phyloP scores from a whole-genome alignment of 768 basidiomycete genomes.

The Paxillus rubicundulus region DNA sequence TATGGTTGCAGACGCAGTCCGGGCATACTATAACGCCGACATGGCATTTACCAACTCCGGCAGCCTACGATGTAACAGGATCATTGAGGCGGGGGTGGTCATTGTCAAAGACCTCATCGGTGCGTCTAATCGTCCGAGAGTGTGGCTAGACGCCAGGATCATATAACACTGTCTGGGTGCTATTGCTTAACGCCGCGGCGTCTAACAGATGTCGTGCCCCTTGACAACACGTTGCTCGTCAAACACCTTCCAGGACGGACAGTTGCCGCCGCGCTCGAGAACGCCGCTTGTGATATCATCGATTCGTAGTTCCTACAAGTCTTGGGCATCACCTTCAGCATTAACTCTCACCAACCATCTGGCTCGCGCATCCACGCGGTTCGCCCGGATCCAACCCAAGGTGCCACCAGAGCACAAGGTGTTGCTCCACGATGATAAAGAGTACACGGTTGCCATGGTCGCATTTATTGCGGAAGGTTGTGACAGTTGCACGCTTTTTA shows the following conservation, averaged over 20 bases:
- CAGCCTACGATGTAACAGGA: constrained; percentile 4
- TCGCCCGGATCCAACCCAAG: constrained; percentile 1
- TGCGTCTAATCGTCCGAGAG: background rate
- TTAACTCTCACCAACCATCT: constrained; percentile 3
- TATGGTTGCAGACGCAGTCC: constrained; percentile 14
- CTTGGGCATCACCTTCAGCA: background rate
- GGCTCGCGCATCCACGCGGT: constrained; percentile 1
- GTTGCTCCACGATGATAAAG: background rate
- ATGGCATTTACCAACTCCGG: constrained; percentile 7
- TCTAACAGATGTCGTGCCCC: background rate
- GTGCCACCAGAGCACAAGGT: background rate
- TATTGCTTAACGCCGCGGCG: background rate
- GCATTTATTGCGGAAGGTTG: constrained; percentile 13
- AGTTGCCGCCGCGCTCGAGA: constrained; percentile 10
- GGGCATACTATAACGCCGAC: constrained; percentile 19
- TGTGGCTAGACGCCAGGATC: background rate
- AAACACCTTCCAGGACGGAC: background rate
- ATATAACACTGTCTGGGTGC: background rate
- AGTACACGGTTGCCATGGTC: constrained; percentile 5
- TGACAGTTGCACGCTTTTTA: constrained; percentile 9
- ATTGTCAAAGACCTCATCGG: constrained; percentile 15
- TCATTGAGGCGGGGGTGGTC: constrained; percentile 3
- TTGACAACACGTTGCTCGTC: constrained; percentile 8
- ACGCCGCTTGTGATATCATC: constrained; percentile 2
- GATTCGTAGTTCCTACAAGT: constrained; percentile 7